Base-by-base conservation (phyloP, 1,284 basidiomycete genomes). In the Neonothopanus nambi region DNA sequence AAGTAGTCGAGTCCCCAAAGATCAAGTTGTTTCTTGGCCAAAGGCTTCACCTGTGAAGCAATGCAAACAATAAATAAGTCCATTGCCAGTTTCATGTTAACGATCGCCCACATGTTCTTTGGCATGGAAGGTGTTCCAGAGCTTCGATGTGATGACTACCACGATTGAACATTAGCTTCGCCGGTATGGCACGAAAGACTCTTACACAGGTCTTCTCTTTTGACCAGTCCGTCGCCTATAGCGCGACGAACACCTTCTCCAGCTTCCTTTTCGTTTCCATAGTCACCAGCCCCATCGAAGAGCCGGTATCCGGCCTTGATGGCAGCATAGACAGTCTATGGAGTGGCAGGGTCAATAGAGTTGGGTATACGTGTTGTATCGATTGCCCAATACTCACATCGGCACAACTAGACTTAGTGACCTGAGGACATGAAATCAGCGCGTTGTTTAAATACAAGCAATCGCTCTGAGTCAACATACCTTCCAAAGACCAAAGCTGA, bases 251-350 rank as follows among this genome's bases (percentile, higher is more conserved):
- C 77, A 57, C 86, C 86, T 61, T 81, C 75, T 3, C 91, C 93
- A 21, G 93, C 92, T 69, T 94, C 89, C 65, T 85, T 89, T 72
- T 96, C 93, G 69, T 96, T 96, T 12, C 85, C 84, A 65, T 93
- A 93, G 68, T 91, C 87, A 59, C 82, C 77, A 20, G 91, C 92
- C 59, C 84, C 85, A 63, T 95, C 93, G 57, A 95, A 79, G 62
- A 95, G 89, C 59, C 90, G 82, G 69, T 89, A 91, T 1, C 91
- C 87, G 40, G 75, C 73, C 65, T 87, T 86, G 69, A 90, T 86
- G 21, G 85, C 86, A 55, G 80, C 71, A 70, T 87, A 87, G 45
- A 88, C 85, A 47, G 78, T 81, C 81, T 82, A 44, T 15, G 7
- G 20, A 51, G 30, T 9, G 3, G 13, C 30, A 9, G n/a, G n/a